Evolutionary conservation across 106 monocot species (phyloP).

Genomic region (Xerophyta viscosa): DNA sequence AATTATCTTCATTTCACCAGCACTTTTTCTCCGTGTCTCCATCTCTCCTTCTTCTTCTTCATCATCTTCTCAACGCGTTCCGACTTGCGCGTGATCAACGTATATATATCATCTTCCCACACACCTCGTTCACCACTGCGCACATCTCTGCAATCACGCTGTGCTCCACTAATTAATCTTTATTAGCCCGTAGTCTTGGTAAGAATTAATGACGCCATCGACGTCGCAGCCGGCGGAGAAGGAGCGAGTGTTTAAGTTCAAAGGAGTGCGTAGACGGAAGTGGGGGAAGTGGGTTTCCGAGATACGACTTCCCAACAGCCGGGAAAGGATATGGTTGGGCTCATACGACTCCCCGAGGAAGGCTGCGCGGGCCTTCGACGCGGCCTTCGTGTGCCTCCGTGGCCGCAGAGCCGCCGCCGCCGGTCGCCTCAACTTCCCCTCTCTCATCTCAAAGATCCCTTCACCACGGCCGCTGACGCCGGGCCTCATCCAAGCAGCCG

Average conservation of each 20-base stretch:
- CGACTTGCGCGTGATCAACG: no score
- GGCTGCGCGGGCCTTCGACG: slow-evolving; percentile 70
- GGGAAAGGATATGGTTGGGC: slow-evolving; percentile 64
- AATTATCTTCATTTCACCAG: no score
- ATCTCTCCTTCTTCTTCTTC: no score
- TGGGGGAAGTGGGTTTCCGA: slow-evolving; percentile 84
- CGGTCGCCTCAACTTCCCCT: slow-evolving; percentile 34
- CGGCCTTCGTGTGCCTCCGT: slow-evolving; percentile 43
- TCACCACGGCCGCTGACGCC: slow-evolving; percentile 3
- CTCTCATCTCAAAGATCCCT: background rate
- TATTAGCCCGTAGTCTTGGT: no score
- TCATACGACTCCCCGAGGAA: slow-evolving; percentile 52
- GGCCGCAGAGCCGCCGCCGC: slow-evolving; percentile 37
- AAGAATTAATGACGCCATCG: no score
- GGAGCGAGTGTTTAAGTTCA: slow-evolving; percentile 14
- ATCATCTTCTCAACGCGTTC: no score
- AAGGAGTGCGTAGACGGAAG: slow-evolving; percentile 49
- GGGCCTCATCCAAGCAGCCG: slow-evolving; percentile 29
- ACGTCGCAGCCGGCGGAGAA: no score
- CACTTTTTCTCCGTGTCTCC: no score
- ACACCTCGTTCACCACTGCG: no score
- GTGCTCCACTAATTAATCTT: no score
- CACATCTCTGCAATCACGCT: no score
- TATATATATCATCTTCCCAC: no score
- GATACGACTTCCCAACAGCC: slow-evolving; percentile 55